These are phyloP conservation scores for Candida cerambycidarum DNA, from an alignment of 805 yeast species.

Conservation along the genomic window DNA sequence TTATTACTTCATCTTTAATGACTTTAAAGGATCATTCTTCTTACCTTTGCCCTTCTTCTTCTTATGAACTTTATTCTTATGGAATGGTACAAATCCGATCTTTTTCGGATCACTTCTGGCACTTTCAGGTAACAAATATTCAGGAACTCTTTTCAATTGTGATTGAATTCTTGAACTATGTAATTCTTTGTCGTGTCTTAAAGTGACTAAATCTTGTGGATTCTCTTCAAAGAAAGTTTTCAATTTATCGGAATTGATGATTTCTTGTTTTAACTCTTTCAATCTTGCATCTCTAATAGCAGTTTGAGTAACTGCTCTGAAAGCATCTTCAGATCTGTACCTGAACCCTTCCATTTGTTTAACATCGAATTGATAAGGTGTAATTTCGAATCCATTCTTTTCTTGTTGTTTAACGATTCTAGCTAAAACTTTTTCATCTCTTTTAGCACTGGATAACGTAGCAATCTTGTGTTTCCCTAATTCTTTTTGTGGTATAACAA, in stretches of 20 bases:
- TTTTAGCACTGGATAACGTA: constrained; percentile 62
- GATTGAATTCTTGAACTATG: constrained; percentile 80
- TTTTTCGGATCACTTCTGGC: constrained; percentile 57
- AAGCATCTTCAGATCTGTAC: constrained; percentile 95
- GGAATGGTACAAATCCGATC: constrained; percentile 74
- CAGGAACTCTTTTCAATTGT: constrained; percentile 90
- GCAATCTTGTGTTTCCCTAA: constrained; percentile 90
- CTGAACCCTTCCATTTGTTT: constrained; percentile 93
- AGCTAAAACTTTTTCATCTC: constrained; percentile 81
- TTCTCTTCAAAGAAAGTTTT: constrained; percentile 96
- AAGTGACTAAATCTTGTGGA: constrained; percentile 85
- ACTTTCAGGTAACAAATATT: constrained; percentile 80
- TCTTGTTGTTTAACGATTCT: constrained; percentile 77
- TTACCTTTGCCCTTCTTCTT: constrained; percentile 35
- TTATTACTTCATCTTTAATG: constrained; percentile 22
- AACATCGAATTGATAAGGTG: constrained; percentile 89
- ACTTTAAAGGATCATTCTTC: constrained; percentile 67
- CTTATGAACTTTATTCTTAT: constrained; percentile 49
- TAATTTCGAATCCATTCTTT: constrained; percentile 68
- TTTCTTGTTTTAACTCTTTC: constrained; percentile 82
- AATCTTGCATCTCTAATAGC: constrained; percentile 92
- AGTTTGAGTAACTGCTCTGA: constrained; percentile 87
- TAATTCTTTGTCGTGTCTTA: constrained; percentile 89
- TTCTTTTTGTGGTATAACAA: constrained; percentile 79
- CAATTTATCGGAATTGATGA: constrained; percentile 83